Evolutionary conservation across 2,329 filamentous ascomycete species (phyloP), one percentile per base, ranked within the genome.

Genomic region (Aspergillus novofumigatus): DNA sequence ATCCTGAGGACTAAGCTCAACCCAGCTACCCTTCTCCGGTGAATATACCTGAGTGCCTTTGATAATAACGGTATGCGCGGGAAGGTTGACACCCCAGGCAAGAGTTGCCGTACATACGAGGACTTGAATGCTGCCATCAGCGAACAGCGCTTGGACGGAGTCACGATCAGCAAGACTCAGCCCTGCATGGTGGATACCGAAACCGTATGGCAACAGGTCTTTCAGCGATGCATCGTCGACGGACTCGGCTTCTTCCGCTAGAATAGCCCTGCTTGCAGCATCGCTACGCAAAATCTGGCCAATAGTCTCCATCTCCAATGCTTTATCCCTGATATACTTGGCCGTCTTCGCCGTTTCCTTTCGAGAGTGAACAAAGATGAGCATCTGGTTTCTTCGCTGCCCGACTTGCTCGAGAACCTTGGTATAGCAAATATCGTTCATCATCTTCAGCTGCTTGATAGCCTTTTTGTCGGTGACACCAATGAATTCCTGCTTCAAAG

Each of bases 281-380:
- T 99, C 94, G 64, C 91, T 92, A 64, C 91, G 89, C 60, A 99
- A 80, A 59, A 99, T 96, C 74, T 97, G 91, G 57, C 93, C 92
- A 67, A 99, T 97, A 0, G 94, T 97, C 68, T 97, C 95, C 80
- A 91, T 83, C 73, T 99, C 94, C n/a, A 99, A 78, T 3, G 94
- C 93, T 76, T 97, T 97, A 78, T 99, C 95, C 61, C 92, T 86
- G 68, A 99, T 92, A 71, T 96, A 96, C 69, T 90, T 91, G 25
- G 93, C 94, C 3, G 95, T 99, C 78, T 99, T 99, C 8, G 92
- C 92, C 0, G 95, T 99, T 75, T 99, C 95, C 71, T 99, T 99
- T 67, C 94, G 85, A 38, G 95, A 99, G 72, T 99, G 95, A 5
- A 99, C 94, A 70, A 99, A 99, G 58, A 99, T 96, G 42, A 99